Evolutionary conservation across 441 rosid species (phyloP), one percentile per base, ranked within the genome.

Genomic region (Aquilaria agallochum): DNA sequence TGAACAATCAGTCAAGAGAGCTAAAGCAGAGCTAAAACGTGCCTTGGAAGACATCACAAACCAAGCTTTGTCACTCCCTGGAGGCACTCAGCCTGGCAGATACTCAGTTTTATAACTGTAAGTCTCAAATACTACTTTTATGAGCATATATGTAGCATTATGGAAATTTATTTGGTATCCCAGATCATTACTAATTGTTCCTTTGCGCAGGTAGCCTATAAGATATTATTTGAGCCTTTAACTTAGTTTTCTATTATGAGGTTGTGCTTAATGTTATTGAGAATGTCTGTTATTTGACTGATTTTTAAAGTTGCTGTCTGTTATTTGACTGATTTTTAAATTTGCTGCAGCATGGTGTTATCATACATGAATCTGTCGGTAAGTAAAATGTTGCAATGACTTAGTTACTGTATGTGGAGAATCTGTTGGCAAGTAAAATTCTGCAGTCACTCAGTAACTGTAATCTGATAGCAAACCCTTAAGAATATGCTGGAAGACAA

Each of bases 41-140:
- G 97, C 82, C 68, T 74, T 94, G 81, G 97, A 91, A 80, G 95
- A 94, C 67, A 84, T 94, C 65, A 82, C 98, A 3, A 84, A 80
- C 72, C 95, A 87, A 70, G 86, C 93, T 20, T 60, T 85, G 58
- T 82, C 89, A 58, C 93, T 94, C 75, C 96, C 97, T 33, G 97
- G 96, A 52, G 97, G 90, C 66, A 68, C 89, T 67, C 95, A 89
- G 72, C 83, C 95, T 1, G 95, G 97, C 82, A 83, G 81, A 83
- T 94, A 94, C 83, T 92, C 95, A 0, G 99, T 94, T 59, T 52
- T 89, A 60, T 89, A 78, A 83, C 78, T 72, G 95, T 84, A 89
- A 89, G 92, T 68, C 65, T 73, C 64, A n/a, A 59, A 47, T 40
- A 20, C 59, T 49, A 32, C 58, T 67, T 52, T 46, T 46, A 60